Percentiles rank a stretch among this genome's conserved stretches.
These are phyloP conservation scores for Penicillium lagena DNA, from an alignment of 495 filamentous ascomycete species.

Conservation along the genomic window DNA sequence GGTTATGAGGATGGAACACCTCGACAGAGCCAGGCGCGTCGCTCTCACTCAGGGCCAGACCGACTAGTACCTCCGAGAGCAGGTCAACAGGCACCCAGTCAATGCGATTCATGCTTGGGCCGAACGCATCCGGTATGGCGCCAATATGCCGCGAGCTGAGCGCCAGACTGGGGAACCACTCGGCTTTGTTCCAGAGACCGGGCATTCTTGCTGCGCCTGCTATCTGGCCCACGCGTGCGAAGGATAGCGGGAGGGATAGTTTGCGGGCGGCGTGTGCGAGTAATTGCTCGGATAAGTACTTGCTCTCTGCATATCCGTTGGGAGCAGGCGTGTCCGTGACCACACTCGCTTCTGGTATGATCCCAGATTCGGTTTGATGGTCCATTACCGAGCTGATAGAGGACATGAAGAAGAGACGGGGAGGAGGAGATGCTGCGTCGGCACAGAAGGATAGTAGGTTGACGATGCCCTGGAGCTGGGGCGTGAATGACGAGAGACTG, in stretches of 20 bases:
- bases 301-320: conserved; percentile 17
- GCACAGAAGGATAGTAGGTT: not conserved
- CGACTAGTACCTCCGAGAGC: conserved; percentile 3
- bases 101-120: conserved; percentile 21
- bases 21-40: too few relatives aligned
- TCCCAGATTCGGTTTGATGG: not conserved
- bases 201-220: conserved; percentile 33
- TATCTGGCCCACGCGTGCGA: conserved; percentile 51
- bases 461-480: not conserved
- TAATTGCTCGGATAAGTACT: conserved; percentile 15
- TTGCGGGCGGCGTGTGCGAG: conserved; percentile 6
- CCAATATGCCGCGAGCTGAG: conserved; percentile 12
- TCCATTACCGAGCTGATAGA: conserved; percentile 22
- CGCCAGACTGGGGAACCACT: conserved; percentile 47
- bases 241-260: not conserved
- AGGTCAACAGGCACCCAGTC: conserved; percentile 48
- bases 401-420: conserved; percentile 45
- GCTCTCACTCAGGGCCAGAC: too few relatives aligned
- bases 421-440: conserved; percentile 23
- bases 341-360: not conserved
- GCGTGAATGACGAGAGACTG: not conserved
- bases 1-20: too few relatives aligned
- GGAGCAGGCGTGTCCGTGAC: conserved; percentile 3
- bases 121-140: conserved; percentile 9
- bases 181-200: conserved; percentile 48